Conservation (phyloP, 2,329 filamentous ascomycete species). For the Allantophomopsis lycopodina region DNA sequence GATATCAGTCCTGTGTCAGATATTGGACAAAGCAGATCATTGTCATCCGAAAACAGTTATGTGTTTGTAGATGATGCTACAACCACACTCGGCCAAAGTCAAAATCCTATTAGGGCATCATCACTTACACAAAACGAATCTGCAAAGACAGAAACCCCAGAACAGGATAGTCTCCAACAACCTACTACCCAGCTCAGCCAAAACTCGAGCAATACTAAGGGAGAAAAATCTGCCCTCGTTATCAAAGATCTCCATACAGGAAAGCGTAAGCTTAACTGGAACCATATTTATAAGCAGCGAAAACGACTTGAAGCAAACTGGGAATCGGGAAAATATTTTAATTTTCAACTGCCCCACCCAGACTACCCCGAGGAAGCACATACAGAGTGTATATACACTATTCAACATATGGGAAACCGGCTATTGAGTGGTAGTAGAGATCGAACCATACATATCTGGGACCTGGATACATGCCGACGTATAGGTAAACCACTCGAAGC, state of each 20-base stretch:
- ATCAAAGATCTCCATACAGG: constrained; percentile 34
- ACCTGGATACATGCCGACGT: constrained; percentile 70
- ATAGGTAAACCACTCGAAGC: constrained; percentile 58
- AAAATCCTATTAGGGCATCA: not conserved
- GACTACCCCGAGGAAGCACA: constrained; percentile 71
- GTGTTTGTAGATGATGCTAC: not conserved
- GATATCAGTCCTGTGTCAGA: too few species aligned
- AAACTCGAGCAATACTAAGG: too few species aligned
- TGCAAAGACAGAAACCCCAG: too few species aligned
- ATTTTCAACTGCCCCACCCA: constrained; percentile 85
- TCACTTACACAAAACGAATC: too few species aligned
- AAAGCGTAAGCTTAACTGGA: constrained; percentile 69
- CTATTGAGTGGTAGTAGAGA: constrained; percentile 92
- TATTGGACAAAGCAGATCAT: too few species aligned
- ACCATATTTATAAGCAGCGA: constrained; percentile 82
- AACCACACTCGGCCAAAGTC: not conserved
- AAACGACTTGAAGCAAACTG: constrained; percentile 80
- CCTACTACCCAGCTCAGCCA: too few species aligned
- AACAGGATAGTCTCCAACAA: too few species aligned
- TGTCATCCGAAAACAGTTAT: not conserved
- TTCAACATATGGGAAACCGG: constrained; percentile 76
- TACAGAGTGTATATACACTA: constrained; percentile 83
- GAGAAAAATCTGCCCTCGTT: constrained; percentile 17
- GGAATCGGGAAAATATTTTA: constrained; percentile 67
- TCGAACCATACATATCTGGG: constrained; percentile 78